Conservation (phyloP, 305 asterid genomes). For the Coffea humblotiana region DNA sequence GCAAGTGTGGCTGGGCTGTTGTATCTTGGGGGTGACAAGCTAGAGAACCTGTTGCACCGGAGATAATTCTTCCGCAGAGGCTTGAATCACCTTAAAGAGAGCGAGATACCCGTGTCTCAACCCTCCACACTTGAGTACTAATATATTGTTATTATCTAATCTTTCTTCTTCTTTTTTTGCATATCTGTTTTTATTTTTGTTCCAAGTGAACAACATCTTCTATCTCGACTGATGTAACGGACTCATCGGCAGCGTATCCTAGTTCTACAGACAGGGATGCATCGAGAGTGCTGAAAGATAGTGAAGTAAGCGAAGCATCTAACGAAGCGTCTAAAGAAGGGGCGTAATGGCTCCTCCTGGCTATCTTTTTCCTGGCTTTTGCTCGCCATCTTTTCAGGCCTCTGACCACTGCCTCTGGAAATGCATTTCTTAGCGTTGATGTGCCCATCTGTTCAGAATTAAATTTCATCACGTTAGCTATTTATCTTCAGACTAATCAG, state of each 20-base stretch:
- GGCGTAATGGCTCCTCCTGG: conserved; percentile 25
- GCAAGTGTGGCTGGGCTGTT: too few species aligned
- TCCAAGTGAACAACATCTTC: too few species aligned
- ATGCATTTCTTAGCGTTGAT: conserved; percentile 44
- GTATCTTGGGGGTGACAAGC: too few species aligned
- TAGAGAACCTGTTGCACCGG: too few species aligned
- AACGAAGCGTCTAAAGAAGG: conserved; percentile 37
- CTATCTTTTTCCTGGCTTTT: conserved; percentile 54
- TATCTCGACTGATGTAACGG: conserved; percentile 11
- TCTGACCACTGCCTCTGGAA: conserved; percentile 45
- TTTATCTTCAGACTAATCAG: background rate
- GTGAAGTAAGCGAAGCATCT: conserved; percentile 38
- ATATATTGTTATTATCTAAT: too few species aligned
- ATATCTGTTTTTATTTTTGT: too few species aligned
- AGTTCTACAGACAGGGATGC: conserved; percentile 36
- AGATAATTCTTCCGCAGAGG: too few species aligned
- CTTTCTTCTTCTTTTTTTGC: too few species aligned
- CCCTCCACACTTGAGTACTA: too few species aligned
- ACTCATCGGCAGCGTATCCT: conserved; percentile 31
- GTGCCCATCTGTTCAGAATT: conserved; percentile 55
- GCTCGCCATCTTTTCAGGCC: conserved; percentile 62
- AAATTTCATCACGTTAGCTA: background rate
- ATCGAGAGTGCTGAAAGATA: conserved; percentile 41
- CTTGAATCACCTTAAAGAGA: too few species aligned
- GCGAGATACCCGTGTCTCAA: too few species aligned